Base-by-base conservation (phyloP, 2,329 filamentous ascomycete species). In the Erysiphe pulchra region DNA sequence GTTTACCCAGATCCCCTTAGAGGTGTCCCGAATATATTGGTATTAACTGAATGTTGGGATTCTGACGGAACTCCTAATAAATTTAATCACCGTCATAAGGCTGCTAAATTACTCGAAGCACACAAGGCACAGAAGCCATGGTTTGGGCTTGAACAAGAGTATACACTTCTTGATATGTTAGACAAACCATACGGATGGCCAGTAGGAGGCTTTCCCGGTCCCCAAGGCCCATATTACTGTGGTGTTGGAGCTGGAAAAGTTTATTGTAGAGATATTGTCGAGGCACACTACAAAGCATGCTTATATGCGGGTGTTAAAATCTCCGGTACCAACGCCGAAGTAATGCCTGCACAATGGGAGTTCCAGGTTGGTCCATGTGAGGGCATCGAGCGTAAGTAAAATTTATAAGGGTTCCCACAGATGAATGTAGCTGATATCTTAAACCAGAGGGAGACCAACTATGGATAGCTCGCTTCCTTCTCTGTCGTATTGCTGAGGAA, bases 121-220 rank as follows among this genome's bases (percentile, higher is more conserved):
- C 77, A 94, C 64, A 77, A 77, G 62, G 69, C 75, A 47, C 78
- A 87, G 57, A 71, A 80, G 62, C 86, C 90, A 60, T 95, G 87
- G 90, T 98, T 95, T 65, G 90, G 90, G 65, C 77, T 98, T 16
- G 87, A 93, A 63, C 87, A 95, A 63, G 87, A 95, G 65, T 95
- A 95, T 73, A 95, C 84, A 49, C 77, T 92, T 41, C 79, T 95
- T 55, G 86, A 87, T 59, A 66, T 76, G 55, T 74, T 78, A 55
- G 81, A 85, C 63, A 80, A 84, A 66, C 90, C 90, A 46, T 94
- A 85, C 59, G 90, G 90, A 67, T 92, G 84, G 82, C 80, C 80
- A 60, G 71, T 73, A 65, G 75, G 75, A 60, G 78, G 78, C 59
- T 84, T 77, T 75, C 80, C 79, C 51, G 78, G 74, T 60, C 75